Evolutionary conservation across 2,329 filamentous ascomycete species (phyloP).

Genomic region (Diaporthe aspalathi): DNA sequence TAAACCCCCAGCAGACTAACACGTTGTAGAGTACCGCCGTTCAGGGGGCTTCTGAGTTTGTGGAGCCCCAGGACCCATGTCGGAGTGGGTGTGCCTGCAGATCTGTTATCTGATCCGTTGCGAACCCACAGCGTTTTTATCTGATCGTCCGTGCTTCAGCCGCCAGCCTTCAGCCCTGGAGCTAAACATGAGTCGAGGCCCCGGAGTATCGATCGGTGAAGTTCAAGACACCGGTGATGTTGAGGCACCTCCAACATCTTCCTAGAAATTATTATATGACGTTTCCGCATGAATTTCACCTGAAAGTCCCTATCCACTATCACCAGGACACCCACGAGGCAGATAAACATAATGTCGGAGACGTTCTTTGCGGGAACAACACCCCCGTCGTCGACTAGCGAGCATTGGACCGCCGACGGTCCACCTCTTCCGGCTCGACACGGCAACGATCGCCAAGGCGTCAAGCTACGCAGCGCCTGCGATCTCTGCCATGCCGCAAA

Average conservation of each 20-base stretch:
- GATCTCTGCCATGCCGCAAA: slow-evolving; percentile 6
- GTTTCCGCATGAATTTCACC: not conserved
- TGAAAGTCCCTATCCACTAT: not conserved
- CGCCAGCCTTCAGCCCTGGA: not conserved
- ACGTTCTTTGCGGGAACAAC: slow-evolving; percentile 7
- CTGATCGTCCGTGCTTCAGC: slow-evolving; percentile 19
- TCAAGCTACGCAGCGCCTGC: slow-evolving; percentile 12
- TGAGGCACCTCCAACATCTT: not conserved
- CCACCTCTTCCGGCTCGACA: not conserved
- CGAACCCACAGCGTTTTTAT: slow-evolving; percentile 16
- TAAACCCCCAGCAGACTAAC: not conserved
- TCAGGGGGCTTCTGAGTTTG: not conserved
- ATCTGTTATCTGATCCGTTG: slow-evolving; percentile 11
- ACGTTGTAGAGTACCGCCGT: not conserved
- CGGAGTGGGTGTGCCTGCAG: not conserved
- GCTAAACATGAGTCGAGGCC: slow-evolving; percentile 5
- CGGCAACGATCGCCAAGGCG: slow-evolving; percentile 1
- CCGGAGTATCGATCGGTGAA: slow-evolving; percentile 12
- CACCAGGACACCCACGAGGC: not conserved
- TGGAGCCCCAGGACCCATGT: not conserved
- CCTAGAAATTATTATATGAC: not conserved
- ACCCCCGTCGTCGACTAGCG: slow-evolving; percentile 13
- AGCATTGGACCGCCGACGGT: not conserved
- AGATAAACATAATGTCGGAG: slow-evolving; percentile 1
- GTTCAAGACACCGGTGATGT: not conserved